These are phyloP conservation scores for Cryphonectria parasitica DNA, from an alignment of 2,329 filamentous ascomycete genomes.

Conservation along the genomic window DNA sequence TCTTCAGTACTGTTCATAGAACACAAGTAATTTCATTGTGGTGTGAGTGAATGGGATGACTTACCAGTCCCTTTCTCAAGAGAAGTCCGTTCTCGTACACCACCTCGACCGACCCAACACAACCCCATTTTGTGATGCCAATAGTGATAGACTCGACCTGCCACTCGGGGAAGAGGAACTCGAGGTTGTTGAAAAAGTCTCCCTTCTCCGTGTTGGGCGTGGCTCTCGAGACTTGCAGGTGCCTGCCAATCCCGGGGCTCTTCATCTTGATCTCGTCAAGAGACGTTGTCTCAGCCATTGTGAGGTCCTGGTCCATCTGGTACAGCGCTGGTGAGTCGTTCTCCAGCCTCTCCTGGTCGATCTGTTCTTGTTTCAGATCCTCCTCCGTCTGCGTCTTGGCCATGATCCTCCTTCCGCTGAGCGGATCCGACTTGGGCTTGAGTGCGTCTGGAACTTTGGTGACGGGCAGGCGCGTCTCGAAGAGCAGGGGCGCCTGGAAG, in stretches of 20 bases:
- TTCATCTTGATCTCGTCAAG: neutral
- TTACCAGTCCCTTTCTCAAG: slow-evolving; percentile 6
- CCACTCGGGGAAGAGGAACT: slow-evolving; percentile 5
- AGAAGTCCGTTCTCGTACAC: slow-evolving; percentile 5
- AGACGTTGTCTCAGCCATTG: neutral
- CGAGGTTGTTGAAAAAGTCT: neutral
- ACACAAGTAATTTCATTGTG: neutral
- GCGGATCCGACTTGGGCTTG: slow-evolving; percentile 1
- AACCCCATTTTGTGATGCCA: neutral
- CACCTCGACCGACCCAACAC: slow-evolving; percentile 2
- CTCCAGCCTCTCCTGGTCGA: neutral
- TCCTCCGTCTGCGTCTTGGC: slow-evolving; percentile 11
- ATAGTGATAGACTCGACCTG: neutral
- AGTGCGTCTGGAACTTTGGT: neutral
- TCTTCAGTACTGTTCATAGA: neutral
- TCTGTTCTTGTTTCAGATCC: neutral
- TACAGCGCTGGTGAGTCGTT: neutral
- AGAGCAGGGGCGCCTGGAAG: slow-evolving; percentile 5
- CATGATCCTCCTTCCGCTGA: slow-evolving; percentile 7
- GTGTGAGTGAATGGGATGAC: neutral
- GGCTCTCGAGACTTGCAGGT: slow-evolving; percentile 2
- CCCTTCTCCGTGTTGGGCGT: neutral
- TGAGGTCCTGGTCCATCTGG: neutral
- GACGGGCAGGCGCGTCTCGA: slow-evolving; percentile 2
- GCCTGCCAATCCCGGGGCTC: neutral